Base-by-base conservation (phyloP, 106 monocot genomes). In the Posidonia australis region DNA sequence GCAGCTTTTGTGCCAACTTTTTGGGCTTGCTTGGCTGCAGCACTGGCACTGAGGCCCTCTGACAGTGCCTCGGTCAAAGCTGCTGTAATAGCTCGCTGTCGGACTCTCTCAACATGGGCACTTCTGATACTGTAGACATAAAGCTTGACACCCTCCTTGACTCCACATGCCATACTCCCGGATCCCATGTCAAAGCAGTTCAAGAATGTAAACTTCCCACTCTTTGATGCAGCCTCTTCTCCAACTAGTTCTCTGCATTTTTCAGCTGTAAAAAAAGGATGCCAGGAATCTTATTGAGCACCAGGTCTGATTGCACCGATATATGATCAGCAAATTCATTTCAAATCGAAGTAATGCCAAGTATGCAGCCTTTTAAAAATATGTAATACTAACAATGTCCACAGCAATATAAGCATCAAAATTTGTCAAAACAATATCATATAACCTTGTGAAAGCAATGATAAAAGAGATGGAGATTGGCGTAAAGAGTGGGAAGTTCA, bases 151-250 rank as follows among this genome's bases (percentile, higher is more conserved):
- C 89, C 80, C 29, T 82, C 82, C 71, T 96, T 96, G 12, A 72
- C 82, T 5, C 55, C 72, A 65, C 90, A 90, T n/a, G 94, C 80
- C 27, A 84, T 55, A 60, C 62, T 86, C 10, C 94, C 94, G 16
- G 83, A 86, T 44, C 86, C 78, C 86, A 96, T 77, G 76, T 96
- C 94, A 45, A 96, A 90, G 65, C 94, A 96, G 49, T 90, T 77
- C 29, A 96, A 49, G 43, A 90, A 56, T 20, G 94, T 86, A 51
- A 96, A 90, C 64, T 87, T 63, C 13, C 94, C 86, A 61, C 94
- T 96, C 59, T 96, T 90, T 0, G 89, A 90, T 73, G 90, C 76
- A 43, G 78, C 63, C 69, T 84, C 86, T 56, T 90, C 84, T 64
- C 94, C 94, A 27, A 90, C 80, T 7, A 84, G 27, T 70, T 90